Base-by-base conservation (phyloP, 2,329 filamentous ascomycete genomes). In the Metarhizium album region DNA sequence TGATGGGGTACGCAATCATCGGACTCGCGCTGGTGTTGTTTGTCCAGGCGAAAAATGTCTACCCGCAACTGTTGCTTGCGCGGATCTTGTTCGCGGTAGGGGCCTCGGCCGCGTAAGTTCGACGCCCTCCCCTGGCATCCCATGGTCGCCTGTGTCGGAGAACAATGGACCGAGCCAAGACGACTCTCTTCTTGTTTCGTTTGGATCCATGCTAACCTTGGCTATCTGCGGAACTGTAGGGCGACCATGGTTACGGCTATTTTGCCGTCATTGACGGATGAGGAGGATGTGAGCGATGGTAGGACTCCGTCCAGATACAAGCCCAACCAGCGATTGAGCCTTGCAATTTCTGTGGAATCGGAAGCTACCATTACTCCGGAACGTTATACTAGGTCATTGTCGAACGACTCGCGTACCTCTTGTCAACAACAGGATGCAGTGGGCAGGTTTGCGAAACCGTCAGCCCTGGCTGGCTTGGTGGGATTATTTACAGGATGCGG, bases 231-330 rank as follows among this genome's bases (percentile, higher is more conserved):
- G 40, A 40, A 20, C 27, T 53, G 11, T 50, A 82, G 78, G 4
- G 79, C 90, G 14, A 97, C 93, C 1, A 98, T 98, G 93, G 93
- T 98, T 20, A 97, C 93, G 8, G 93, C 93, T 3, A 89, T 95
- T 45, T 74, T 98, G 23, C 93, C 93, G 1, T 83, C 78, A 11
- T 68, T 85, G 57, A 83, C 80, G 4, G 76, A 78, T 55, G 77
- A 80, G 31, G 69, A 62, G 38, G 62, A 62, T 38, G 56, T 60
- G 2, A 56, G 52, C 38, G 61, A 58, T 53, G 54, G 62, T 58
- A 51, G 59, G 3, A 56, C 52, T 3, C 54, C 57, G 18, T 59
- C 59, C 35, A 53, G 59, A 35, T 62, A 60, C 33, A 72, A 73
- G 58, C 62, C 65, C 13, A 55, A 64, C 6, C 67, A 73, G 22